phyloP scores from a whole-genome alignment of 345 rosid species.

The Lepidium africanum region DNA sequence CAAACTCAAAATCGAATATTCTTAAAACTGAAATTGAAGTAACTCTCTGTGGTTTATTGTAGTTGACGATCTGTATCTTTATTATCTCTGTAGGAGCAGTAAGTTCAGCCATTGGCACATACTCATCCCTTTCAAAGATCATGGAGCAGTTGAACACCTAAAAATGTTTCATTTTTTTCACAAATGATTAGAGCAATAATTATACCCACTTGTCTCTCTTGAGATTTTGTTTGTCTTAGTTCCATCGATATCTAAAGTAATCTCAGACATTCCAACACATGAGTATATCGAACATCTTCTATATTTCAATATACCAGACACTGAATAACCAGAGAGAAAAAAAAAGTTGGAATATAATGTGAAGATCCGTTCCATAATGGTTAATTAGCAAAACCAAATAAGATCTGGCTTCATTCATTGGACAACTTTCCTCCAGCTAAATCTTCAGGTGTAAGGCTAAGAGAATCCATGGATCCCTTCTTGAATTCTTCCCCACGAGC shows the following conservation, averaged over 20 bases:
- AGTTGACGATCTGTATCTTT: conserved; percentile 49
- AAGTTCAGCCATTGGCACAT: conserved; percentile 59
- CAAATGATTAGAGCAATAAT: not conserved
- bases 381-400: not conserved
- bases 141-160: conserved; percentile 40
- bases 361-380: not conserved
- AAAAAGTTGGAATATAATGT: not conserved
- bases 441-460: conserved; percentile 75
- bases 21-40: not conserved
- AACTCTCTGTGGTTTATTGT: not conserved
- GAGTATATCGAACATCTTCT: not conserved
- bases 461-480: conserved; percentile 63
- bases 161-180: not conserved
- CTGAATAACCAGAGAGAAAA: not conserved
- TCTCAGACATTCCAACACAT: not conserved
- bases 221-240: not conserved
- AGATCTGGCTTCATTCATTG: conserved; percentile 15
- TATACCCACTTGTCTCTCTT: not conserved
- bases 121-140: conserved; percentile 63
- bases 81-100: conserved; percentile 60
- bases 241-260: not conserved
- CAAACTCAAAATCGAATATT: not conserved
- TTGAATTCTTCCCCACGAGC: conserved; percentile 79
- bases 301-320: not conserved
- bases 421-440: conserved; percentile 56